Evolutionary conservation across 2,329 filamentous ascomycete genomes (phyloP), one percentile per base, ranked within the genome.

Genomic region (Botrytis galanthina): DNA sequence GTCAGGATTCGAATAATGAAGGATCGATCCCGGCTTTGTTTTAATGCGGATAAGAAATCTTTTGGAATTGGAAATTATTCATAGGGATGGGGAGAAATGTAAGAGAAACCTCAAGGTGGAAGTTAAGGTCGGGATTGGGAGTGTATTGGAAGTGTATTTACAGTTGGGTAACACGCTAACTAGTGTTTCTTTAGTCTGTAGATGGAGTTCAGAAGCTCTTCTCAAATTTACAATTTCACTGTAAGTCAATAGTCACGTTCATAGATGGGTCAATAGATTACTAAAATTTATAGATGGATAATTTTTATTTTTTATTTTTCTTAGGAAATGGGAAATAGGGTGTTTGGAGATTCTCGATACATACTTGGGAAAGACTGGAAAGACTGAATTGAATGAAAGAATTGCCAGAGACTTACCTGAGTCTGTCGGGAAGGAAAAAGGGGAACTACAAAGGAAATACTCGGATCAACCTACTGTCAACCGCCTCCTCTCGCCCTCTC

Each of bases 171-270:
- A 51, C 18, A 9, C 20, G 42, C 26, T 54, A 14, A 67, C 12
- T 8, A 39, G 4, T 67, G 4, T 54, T 39, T 22, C 7, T 22
- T 51, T 5, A 54, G 46, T 14, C 29, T 54, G 16, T 14, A n/a
- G 4, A 35, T 8, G 10, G 5, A 37, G 3, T 0, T 39, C 7
- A 39, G 14, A 37, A 37, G 12, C 1, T 1, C 22, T n/a, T 20
- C 6, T 14, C 26, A 54, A 48, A 22, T 20, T 42, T 29, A 39
- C 0, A 37, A 54, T 22, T 16, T 14, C 32, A 3, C 20, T 29
- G 35, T 54, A 42, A 68, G 46, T 29, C 10, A 18, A 29, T 6
- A 16, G 16, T 68, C 35, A 29, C 46, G 35, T 67, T 54, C 12
- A 54, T 39, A 20, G 3, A 22, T 14, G 2, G 12, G 46, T 67